Evolutionary conservation across 83 land plant species (phyloP).

Genomic region (Larix sibirica): DNA sequence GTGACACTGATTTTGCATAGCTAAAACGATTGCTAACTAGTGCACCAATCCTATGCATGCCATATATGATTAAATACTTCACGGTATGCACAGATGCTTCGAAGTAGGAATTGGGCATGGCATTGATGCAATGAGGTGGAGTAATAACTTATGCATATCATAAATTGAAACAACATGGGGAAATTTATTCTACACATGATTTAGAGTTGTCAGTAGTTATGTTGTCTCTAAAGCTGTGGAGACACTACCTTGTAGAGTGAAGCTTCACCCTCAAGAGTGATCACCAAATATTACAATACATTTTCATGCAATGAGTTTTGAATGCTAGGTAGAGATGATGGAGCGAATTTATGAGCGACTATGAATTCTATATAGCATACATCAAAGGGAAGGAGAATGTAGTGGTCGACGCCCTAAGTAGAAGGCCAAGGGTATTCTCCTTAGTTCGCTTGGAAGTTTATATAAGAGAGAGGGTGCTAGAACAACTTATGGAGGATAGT

Average conservation of each 20-base stretch:
- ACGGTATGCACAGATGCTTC: conserved; percentile 4
- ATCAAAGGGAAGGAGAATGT: neutral
- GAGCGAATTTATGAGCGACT: neutral
- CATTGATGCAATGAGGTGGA: conserved; percentile 12
- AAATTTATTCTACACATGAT: conserved; percentile 13
- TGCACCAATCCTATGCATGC: neutral
- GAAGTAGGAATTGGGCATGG: neutral
- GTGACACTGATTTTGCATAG: neutral
- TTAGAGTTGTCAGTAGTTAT: neutral
- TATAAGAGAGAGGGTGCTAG: no score
- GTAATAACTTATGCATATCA: conserved; percentile 16
- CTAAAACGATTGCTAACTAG: neutral
- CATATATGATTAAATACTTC: neutral
- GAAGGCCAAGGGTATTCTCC: neutral
- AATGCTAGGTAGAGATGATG: neutral
- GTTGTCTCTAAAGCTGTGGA: neutral
- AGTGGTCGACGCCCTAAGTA: conserved; percentile 17
- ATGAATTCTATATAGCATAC: neutral
- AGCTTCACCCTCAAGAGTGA: neutral
- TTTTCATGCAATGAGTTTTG: neutral
- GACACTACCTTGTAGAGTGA: neutral
- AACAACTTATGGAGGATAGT: no score
- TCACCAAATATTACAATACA: neutral
- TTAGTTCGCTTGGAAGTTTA: no score
- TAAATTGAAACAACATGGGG: neutral